Percentiles rank a stretch among this genome's conserved stretches.
These are phyloP conservation scores for Trichoderma breve DNA, from an alignment of 2,329 filamentous ascomycete species.

Conservation along the genomic window DNA sequence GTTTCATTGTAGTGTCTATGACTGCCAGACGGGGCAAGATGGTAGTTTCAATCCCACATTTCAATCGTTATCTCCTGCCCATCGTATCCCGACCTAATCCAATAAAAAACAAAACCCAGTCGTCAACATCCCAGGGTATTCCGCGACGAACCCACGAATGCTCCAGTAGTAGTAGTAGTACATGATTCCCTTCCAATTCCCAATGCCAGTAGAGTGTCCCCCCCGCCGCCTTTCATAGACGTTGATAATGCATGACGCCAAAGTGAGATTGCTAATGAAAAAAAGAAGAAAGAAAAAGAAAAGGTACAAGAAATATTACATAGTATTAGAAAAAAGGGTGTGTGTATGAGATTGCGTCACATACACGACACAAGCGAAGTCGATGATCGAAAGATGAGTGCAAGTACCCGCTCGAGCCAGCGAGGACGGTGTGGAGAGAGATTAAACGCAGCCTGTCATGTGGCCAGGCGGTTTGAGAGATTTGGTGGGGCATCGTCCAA, in stretches of 20 bases:
- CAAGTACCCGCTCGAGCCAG: constrained; percentile 27
- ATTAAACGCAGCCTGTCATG: constrained; percentile 22
- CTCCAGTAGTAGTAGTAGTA: constrained; percentile 17
- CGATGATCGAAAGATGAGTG: constrained; percentile 7
- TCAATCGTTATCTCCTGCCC: constrained; percentile 18
- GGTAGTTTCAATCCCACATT: constrained; percentile 16
- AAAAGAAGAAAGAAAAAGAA: background rate
- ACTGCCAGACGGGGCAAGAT: constrained; percentile 8
- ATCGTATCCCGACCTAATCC: constrained; percentile 5
- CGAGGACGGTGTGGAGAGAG: constrained; percentile 22
- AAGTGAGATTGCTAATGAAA: background rate
- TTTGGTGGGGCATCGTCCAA: constrained; percentile 7
- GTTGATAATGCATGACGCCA: constrained; percentile 16
- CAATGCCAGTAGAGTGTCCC: constrained; percentile 11
- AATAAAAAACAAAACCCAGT: background rate
- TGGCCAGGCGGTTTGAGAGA: constrained; percentile 17
- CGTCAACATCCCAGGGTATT: constrained; percentile 22
- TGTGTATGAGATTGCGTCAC: constrained; percentile 8
- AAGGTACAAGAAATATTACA: background rate
- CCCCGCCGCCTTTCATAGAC: constrained; percentile 4
- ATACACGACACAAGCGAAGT: constrained; percentile 2
- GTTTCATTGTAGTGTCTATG: constrained; percentile 18
- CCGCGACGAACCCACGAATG: constrained; percentile 21
- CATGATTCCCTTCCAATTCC: constrained; percentile 11
- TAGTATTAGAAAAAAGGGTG: constrained; percentile 5